Conservation (phyloP, 768 basidiomycete genomes). For the Tulasnella sp. region DNA sequence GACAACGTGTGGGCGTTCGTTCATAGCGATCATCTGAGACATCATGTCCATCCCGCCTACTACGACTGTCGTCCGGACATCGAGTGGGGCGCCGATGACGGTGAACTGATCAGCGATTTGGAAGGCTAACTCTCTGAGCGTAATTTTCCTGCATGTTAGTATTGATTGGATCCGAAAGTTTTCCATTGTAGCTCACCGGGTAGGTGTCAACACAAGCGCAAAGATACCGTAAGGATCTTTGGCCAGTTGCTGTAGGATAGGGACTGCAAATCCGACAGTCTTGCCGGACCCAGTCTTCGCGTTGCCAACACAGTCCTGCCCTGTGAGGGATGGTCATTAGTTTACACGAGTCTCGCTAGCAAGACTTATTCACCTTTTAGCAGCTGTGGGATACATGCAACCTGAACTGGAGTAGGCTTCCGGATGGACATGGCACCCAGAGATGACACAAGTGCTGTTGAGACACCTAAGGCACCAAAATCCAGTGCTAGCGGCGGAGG, state of each 20-base stretch:
- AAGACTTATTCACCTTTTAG: constrained; percentile 47
- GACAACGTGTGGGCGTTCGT: constrained; percentile 79
- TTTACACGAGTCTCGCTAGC: neutral
- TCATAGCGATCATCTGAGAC: constrained; percentile 78
- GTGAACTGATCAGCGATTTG: constrained; percentile 96
- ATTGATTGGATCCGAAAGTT: neutral
- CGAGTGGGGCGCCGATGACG: constrained; percentile 74
- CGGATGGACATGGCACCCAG: constrained; percentile 77
- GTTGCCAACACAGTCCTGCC: constrained; percentile 92
- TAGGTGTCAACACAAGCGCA: constrained; percentile 88
- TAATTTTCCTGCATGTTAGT: neutral
- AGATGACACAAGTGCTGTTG: constrained; percentile 45
- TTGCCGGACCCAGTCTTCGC: constrained; percentile 98
- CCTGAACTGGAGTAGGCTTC: constrained; percentile 77
- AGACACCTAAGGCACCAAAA: constrained; percentile 31
- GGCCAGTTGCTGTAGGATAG: constrained; percentile 81
- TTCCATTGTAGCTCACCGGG: constrained; percentile 47
- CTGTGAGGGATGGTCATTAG: constrained; percentile 30
- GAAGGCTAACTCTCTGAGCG: constrained; percentile 80
- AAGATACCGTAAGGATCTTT: constrained; percentile 91
- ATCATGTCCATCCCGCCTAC: constrained; percentile 99
- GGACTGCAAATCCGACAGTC: constrained; percentile 93
- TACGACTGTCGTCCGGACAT: constrained; percentile 73
- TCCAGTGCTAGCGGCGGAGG: constrained; percentile 8
- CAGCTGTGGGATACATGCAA: constrained; percentile 80